Percentiles rank a stretch among this genome's conserved stretches.
These are phyloP conservation scores for Candida succiphila DNA, from an alignment of 805 yeast species.

Conservation along the genomic window DNA sequence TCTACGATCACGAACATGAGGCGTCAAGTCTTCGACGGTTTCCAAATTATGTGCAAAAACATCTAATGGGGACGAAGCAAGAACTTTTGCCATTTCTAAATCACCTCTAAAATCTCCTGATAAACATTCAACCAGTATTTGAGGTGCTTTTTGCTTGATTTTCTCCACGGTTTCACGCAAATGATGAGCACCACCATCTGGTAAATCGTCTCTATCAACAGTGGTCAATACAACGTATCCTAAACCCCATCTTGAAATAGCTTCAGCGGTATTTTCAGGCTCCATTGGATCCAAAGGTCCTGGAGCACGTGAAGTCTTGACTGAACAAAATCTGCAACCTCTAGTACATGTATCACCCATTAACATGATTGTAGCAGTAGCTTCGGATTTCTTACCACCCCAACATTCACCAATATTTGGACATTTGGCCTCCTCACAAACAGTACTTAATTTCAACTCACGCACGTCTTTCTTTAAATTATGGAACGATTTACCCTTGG, in stretches of 20 bases:
- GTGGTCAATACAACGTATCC: slow-evolving; percentile 97
- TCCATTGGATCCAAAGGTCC: slow-evolving; percentile 89
- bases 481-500: slow-evolving; percentile 83
- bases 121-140: slow-evolving; percentile 83
- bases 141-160: slow-evolving; percentile 84
- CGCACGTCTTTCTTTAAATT: slow-evolving; percentile 77
- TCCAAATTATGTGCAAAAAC: slow-evolving; percentile 97
- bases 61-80: slow-evolving; percentile 84
- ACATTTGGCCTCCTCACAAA: slow-evolving; percentile 97
- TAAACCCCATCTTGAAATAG: slow-evolving; percentile 94
- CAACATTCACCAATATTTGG: slow-evolving; percentile 99
- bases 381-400: slow-evolving; percentile 94
- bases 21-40: slow-evolving; percentile 92
- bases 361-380: slow-evolving; percentile 96
- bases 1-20: slow-evolving; percentile 90
- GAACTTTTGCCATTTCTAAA: slow-evolving; percentile 61
- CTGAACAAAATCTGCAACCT: slow-evolving; percentile 98
- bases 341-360: slow-evolving; percentile 98
- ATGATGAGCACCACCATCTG: slow-evolving; percentile 91
- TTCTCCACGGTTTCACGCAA: slow-evolving; percentile 77
- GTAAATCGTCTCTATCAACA: slow-evolving; percentile 91
- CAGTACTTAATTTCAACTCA: slow-evolving; percentile 86
- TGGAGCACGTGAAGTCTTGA: slow-evolving; percentile 84
- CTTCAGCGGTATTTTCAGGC: slow-evolving; percentile 97
- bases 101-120: slow-evolving; percentile 96